Evolutionary conservation across 2,329 filamentous ascomycete genomes (phyloP), one percentile per base, ranked within the genome.

Genomic region (Hymenotorrendiella dingleyae): DNA sequence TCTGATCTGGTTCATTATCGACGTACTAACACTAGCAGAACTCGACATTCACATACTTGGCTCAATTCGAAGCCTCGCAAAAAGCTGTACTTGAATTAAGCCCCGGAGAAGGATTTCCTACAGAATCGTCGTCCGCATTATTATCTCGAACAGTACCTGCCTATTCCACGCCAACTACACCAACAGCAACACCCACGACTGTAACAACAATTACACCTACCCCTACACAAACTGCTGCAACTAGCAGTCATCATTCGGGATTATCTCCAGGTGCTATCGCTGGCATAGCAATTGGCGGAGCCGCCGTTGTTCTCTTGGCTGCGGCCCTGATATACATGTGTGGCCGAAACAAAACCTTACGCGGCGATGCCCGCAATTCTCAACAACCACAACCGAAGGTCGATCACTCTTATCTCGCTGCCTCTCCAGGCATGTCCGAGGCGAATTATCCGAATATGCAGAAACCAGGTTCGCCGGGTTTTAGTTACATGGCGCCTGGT

Each of bases 91-190:
- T 68, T 45, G 71, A 76, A 55, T 64, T 82, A 8, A 65, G 69
- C 7, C 80, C 80, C 0, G 74, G 76, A 20, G 67, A 83, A 23
- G 60, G 67, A 1, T 72, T 72, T 48, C 78, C 77, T 0, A 78
- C 76, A 67, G 60, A 58, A 21, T 3, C 17, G 10, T 34, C 19
- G 1, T 7, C 4, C 4, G 3, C 28, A 30, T 4, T 11, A 20
- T 4, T 34, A 21, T n/a, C 9, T 7, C 19, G 32, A 5, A 40
- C 32, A 36, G 16, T 43, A 20, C 28, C 38, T 5, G 28, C 38
- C 4, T 22, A 21, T 6, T 22, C 9, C 16, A 23, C 42, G 4
- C 17, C 35, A 8, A 33, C 27, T 11, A 22, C 38, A 12, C 17
- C 40, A 2, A 30, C 45, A 4, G 19, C 45, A 8, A 19, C 42